These are phyloP conservation scores for Flaveria trinervia DNA, from an alignment of 129 eudicot species.

Conservation along the genomic window DNA sequence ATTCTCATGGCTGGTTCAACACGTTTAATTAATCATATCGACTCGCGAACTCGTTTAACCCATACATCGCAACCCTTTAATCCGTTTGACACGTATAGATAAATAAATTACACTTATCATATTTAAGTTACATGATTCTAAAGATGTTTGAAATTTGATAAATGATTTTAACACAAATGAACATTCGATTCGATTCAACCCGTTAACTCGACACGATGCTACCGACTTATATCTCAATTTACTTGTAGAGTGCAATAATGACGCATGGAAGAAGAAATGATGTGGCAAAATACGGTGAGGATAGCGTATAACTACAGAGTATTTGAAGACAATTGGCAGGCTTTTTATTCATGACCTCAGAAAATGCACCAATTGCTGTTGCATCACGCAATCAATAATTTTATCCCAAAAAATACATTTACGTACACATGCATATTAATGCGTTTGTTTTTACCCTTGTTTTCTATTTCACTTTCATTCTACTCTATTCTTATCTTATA, in stretches of 20 bases:
- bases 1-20: too few species aligned
- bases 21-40: too few species aligned
- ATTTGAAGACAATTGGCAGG: slow-evolving; percentile 32
- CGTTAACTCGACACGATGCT: too few species aligned
- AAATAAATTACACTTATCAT: too few species aligned
- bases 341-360: slow-evolving; percentile 42
- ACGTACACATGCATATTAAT: not conserved
- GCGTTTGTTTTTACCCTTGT: not conserved
- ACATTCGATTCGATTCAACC: too few species aligned
- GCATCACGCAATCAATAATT: slow-evolving; percentile 37
- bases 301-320: slow-evolving; percentile 35
- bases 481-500: not conserved
- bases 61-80: too few species aligned
- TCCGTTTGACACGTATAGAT: too few species aligned
- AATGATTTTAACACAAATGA: too few species aligned
- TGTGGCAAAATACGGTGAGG: slow-evolving; percentile 21
- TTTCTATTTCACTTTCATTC: too few species aligned
- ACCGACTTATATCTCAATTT: not conserved
- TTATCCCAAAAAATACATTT: not conserved
- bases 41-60: too few species aligned
- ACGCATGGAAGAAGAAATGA: slow-evolving; percentile 8
- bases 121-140: too few species aligned
- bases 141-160: too few species aligned
- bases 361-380: slow-evolving; percentile 45
- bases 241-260: not conserved